Evolutionary conservation across 2,329 filamentous ascomycete species (phyloP).

Genomic region (Clarireedia monteithiana): DNA sequence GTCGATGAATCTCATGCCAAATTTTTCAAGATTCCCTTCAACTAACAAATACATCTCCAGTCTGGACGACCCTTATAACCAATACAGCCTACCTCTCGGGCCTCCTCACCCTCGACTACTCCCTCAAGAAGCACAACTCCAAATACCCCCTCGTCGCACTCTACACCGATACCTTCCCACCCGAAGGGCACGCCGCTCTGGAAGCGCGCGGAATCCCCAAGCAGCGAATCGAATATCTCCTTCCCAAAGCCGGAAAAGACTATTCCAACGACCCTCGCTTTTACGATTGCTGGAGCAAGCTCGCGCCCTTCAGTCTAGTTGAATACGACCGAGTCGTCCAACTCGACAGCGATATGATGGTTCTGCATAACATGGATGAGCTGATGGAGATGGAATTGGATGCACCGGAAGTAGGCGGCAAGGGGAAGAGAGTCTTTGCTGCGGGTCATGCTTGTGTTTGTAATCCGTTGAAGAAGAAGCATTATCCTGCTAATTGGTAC

Average conservation of each 20-base stretch:
- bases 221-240: conserved; percentile 64
- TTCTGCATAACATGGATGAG: conserved; percentile 81
- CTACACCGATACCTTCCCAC: conserved; percentile 71
- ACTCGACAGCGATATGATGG: conserved; percentile 84
- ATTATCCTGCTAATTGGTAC: conserved; percentile 71
- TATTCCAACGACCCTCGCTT: conserved; percentile 75
- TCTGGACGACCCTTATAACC: conserved; percentile 84
- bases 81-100: conserved; percentile 76
- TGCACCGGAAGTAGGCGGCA: conserved; percentile 39
- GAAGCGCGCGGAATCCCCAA: conserved; percentile 60
- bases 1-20: neutral
- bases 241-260: conserved; percentile 54
- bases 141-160: conserved; percentile 75
- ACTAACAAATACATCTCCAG: conserved; percentile 37
- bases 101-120: conserved; percentile 73
- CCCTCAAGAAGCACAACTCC: conserved; percentile 56
- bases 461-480: conserved; percentile 69
- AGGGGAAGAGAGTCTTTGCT: conserved; percentile 62
- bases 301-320: conserved; percentile 67
- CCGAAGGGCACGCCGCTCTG: conserved; percentile 61
- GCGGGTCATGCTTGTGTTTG: conserved; percentile 80
- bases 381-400: conserved; percentile 78
- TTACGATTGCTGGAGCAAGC: conserved; percentile 85
- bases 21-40: neutral
- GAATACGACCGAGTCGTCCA: conserved; percentile 76